Conservation (phyloP, 2,329 filamentous ascomycete genomes). For the Pseudocercospora musae region DNA sequence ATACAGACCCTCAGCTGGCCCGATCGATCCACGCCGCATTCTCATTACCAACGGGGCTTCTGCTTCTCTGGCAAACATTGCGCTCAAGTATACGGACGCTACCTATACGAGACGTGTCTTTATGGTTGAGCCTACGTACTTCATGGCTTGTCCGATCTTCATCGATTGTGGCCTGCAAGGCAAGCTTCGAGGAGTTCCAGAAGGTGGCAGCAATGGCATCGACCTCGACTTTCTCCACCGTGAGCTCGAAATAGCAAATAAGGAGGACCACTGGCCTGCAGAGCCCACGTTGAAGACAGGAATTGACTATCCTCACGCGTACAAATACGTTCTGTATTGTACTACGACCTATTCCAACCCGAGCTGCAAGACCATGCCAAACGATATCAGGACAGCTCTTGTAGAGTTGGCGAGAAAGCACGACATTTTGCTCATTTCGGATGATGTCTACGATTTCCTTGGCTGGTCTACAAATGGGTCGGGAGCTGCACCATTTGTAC, state of each 20-base stretch:
- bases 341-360: conserved; percentile 89
- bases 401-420: conserved; percentile 70
- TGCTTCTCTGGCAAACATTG: conserved; percentile 72
- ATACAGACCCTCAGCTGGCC: conserved; percentile 6
- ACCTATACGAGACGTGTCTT: conserved; percentile 70
- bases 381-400: conserved; percentile 62
- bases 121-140: conserved; percentile 79
- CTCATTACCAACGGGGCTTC: conserved; percentile 81
- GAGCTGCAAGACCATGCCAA: conserved; percentile 74
- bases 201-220: conserved; percentile 68
- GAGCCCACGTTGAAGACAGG: conserved; percentile 49
- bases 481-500: background rate
- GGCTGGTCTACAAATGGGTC: conserved; percentile 58
- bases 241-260: conserved; percentile 51
- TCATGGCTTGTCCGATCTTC: conserved; percentile 76
- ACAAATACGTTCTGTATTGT: conserved; percentile 78
- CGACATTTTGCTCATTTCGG: conserved; percentile 75
- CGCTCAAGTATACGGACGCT: conserved; percentile 79
- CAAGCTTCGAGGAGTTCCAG: conserved; percentile 65
- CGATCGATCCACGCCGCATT: conserved; percentile 49
- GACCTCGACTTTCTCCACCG: conserved; percentile 60
- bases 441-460: conserved; percentile 93
- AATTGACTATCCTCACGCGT: conserved; percentile 68
- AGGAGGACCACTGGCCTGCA: conserved; percentile 18
- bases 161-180: conserved; percentile 71